A percentile compares a stretch with the other conserved stretches of the same genome.
Conservation (phyloP, 164 flowering plant genomes). For the Annona squamosa region DNA sequence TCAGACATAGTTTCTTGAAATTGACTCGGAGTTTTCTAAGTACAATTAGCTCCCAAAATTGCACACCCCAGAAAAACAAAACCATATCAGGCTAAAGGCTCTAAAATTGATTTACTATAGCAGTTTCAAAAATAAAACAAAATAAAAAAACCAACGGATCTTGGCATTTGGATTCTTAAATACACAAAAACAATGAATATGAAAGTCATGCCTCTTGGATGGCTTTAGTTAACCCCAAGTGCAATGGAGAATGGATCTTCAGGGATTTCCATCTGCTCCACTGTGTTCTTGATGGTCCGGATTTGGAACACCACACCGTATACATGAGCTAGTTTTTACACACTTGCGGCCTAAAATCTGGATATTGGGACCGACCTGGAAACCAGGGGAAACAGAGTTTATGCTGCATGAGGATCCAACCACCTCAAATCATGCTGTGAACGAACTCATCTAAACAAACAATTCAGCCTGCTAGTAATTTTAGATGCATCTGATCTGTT, state of each 20-base stretch:
- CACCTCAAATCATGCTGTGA: neutral
- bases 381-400: neutral
- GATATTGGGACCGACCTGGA: neutral
- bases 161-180: too few species aligned
- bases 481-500: neutral
- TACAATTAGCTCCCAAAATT: too few species aligned
- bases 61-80: too few species aligned
- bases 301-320: neutral
- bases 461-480: neutral
- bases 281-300: neutral
- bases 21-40: too few species aligned
- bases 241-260: neutral
- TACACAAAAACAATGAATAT: too few species aligned
- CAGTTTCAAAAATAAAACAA: too few species aligned
- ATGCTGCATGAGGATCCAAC: neutral
- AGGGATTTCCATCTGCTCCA: neutral
- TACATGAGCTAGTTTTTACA: neutral
- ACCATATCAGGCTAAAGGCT: too few species aligned
- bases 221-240: too few species aligned
- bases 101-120: too few species aligned
- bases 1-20: too few species aligned
- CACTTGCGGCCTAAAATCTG: neutral
- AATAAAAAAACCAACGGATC: too few species aligned
- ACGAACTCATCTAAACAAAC: neutral
- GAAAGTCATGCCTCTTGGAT: too few species aligned